Base-by-base conservation (phyloP, 495 filamentous ascomycete genomes). In the Clavariopsis aquatica region DNA sequence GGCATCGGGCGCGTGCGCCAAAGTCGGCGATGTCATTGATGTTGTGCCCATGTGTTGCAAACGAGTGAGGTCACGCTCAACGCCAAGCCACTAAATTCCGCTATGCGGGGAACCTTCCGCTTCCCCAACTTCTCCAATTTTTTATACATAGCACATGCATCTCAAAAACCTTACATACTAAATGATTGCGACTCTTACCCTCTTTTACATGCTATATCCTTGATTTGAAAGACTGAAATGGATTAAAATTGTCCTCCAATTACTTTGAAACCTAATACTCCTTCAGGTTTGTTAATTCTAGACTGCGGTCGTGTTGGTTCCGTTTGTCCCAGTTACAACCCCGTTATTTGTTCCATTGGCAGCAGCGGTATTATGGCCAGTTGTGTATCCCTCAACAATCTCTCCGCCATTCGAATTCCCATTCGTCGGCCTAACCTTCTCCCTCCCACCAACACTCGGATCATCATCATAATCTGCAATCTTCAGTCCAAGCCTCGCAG, bases 401-500 rank as follows among this genome's bases (percentile, higher is more conserved):
- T n/a, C n/a, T n/a, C n/a, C 26, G 5, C 49, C 49, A 24, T 5
- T 23, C 23, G 19, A 23, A 19, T 19, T 5, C 6, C 12, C 22
- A 17, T 52, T 52, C 2, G 19, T 17, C 49, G 23, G 10, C 3
- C 4, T 6, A 19, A 7, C 12, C 52, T 55, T 55, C 52, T 55
- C 52, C 1, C 52, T 9, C 8, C 22, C 52, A 36, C 38, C 19
- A 10, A 73, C 63, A 13, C 53, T 49, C 22, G 56, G 65, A 59
- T 73, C 68, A 57, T 77, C 75, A 20, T 74, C 70, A 34, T 78
- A 80, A 56, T 81, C 78, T 36, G 70, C 69, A 51, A 81, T 77
- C 62, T 71, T 69, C 29, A 83, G 73, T 27, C 83, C 82, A 15
- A 88, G 69, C 23, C 75, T 64, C 12, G 71, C 72, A 3, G 80